A percentile compares a stretch with the other conserved stretches of the same genome.
Conservation (phyloP, 805 yeast species). For the Groenewaldozyma tartarivorans region DNA sequence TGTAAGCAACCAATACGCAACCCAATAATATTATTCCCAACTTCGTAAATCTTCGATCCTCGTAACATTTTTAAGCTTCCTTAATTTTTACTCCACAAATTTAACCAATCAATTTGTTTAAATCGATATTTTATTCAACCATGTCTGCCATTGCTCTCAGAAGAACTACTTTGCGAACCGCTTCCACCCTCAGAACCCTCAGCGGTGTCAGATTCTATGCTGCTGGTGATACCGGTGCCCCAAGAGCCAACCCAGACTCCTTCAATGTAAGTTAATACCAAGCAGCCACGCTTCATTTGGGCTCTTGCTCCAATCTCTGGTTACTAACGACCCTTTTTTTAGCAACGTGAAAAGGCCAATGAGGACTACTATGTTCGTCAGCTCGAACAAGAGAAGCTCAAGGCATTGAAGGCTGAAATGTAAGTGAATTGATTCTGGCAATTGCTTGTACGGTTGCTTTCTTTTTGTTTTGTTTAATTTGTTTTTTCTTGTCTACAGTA, state of each 20-base stretch:
- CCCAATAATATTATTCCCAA: too few species aligned
- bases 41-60: too few species aligned
- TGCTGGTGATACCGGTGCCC: conserved; percentile 56
- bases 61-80: too few species aligned
- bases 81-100: too few species aligned
- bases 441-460: neutral
- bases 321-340: conserved; percentile 16
- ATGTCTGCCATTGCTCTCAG: neutral
- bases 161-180: conserved; percentile 7
- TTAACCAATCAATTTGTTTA: too few species aligned
- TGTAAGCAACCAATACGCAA: too few species aligned
- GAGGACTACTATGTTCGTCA: conserved; percentile 79
- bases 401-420: conserved; percentile 52
- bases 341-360: conserved; percentile 87
- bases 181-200: neutral
- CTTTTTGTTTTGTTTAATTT: neutral
- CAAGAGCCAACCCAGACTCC: conserved; percentile 48
- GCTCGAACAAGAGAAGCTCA: conserved; percentile 84
- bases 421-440: conserved; percentile 14
- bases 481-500: neutral
- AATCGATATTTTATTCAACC: too few species aligned
- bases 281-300: too few species aligned
- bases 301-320: too few species aligned
- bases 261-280: conserved; percentile 39
- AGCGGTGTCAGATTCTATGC: conserved; percentile 30